Percentiles rank a stretch among this genome's conserved stretches.
Evolutionary conservation across 192 early-diverging fungal genomes (phyloP).

Genomic region (Coemansia sp.): DNA sequence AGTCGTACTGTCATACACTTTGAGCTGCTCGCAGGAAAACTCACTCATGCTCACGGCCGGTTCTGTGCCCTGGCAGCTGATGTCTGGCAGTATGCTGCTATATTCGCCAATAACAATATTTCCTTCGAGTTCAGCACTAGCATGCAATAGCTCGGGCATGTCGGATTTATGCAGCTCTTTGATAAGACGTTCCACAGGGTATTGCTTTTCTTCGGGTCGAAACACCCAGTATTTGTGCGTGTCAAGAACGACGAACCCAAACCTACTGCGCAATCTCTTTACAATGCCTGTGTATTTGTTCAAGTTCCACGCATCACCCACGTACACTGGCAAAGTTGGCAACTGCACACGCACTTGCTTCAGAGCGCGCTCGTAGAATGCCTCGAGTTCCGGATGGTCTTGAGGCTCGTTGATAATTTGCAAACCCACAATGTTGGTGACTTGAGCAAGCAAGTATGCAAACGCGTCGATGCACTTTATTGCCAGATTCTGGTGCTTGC

Average conservation of each 20-base stretch:
- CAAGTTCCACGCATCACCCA: constrained; percentile 15
- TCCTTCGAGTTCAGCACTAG: constrained; percentile 3
- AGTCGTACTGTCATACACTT: constrained; percentile 4
- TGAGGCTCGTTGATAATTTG: constrained; percentile 19
- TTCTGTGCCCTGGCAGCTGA: constrained; percentile 15
- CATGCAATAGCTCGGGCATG: constrained; percentile 4
- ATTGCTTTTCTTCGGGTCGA: constrained; percentile 6
- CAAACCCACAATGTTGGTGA: constrained; percentile 12
- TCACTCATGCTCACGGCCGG: constrained; percentile 8
- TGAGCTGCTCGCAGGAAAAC: constrained; percentile 6
- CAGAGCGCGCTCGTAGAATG: constrained; percentile 10
- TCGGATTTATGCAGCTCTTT: constrained; percentile 5
- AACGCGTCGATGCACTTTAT: constrained; percentile 4
- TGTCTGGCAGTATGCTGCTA: constrained; percentile 10
- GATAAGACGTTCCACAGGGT: background rate
- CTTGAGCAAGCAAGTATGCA: constrained; percentile 1
- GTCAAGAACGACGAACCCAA: constrained; percentile 12
- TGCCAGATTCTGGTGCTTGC: constrained; percentile 9
- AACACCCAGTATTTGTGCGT: constrained; percentile 19
- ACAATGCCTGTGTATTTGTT: background rate
- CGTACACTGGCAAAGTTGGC: constrained; percentile 2
- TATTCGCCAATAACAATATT: constrained; percentile 19
- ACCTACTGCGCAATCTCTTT: background rate
- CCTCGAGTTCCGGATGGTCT: constrained; percentile 6
- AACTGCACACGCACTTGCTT: background rate